Conservation (phyloP, 345 rosid species). For the Ceriops tagal region DNA sequence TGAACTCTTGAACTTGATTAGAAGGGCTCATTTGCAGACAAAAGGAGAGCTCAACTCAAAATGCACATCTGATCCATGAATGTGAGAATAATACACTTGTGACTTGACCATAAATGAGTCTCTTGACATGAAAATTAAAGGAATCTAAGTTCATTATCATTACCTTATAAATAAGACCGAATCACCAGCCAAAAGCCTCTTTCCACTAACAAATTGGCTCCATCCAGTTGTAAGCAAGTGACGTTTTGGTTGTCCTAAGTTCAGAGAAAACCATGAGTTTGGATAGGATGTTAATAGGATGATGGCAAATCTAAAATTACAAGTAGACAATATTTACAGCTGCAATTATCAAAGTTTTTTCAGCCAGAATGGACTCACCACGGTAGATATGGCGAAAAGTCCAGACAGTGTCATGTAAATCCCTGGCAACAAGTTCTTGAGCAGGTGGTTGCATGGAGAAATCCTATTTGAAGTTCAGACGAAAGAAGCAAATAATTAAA, state of each 20-base stretch:
- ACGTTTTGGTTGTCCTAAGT: constrained; percentile 82
- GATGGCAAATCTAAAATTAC: background rate
- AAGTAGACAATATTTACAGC: background rate
- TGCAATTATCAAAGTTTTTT: constrained; percentile 4
- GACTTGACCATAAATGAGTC: background rate
- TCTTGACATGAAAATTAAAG: background rate
- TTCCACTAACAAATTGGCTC: constrained; percentile 87
- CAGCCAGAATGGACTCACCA: constrained; percentile 40
- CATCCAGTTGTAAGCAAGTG: constrained; percentile 94
- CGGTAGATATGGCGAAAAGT: constrained; percentile 93
- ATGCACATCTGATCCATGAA: background rate
- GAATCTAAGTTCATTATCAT: constrained; percentile 5
- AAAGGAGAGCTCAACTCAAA: constrained; percentile 4
- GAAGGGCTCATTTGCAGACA: background rate
- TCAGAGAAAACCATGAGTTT: constrained; percentile 15
- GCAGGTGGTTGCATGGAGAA: constrained; percentile 94
- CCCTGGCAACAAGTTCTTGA: constrained; percentile 86
- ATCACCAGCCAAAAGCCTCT: constrained; percentile 80
- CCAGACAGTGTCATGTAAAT: constrained; percentile 88
- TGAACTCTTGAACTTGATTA: constrained; percentile 5
- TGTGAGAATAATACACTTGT: background rate
- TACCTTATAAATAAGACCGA: constrained; percentile 85
- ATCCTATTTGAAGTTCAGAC: constrained; percentile 17
- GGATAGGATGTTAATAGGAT: constrained; percentile 5
- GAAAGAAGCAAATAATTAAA: background rate